A percentile compares a stretch with the other conserved stretches of the same genome.
These are phyloP conservation scores for Ophiostoma quercus DNA, from an alignment of 2,329 filamentous ascomycete genomes.

Conservation along the genomic window DNA sequence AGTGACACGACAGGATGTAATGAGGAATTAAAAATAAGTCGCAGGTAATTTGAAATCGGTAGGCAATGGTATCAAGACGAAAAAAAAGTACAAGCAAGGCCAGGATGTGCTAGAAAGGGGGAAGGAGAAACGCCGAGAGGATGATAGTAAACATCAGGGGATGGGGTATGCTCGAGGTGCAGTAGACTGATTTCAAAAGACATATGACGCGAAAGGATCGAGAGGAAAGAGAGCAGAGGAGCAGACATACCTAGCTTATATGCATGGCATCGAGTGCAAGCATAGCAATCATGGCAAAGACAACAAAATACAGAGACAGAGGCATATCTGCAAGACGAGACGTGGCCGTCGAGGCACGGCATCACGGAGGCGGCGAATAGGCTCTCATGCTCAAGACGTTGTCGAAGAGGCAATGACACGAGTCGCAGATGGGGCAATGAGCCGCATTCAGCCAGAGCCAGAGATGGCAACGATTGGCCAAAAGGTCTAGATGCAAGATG, in stretches of 20 bases:
- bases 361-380: slow-evolving; percentile 2
- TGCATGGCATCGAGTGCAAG: neutral
- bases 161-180: neutral
- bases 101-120: neutral
- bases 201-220: neutral
- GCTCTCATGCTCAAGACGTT: neutral
- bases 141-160: neutral
- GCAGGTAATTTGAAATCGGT: neutral
- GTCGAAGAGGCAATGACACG: neutral
- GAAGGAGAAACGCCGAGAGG: slow-evolving; percentile 4
- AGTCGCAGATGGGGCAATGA: neutral
- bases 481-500: slow-evolving; percentile 2
- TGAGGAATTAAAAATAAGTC: neutral
- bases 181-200: neutral
- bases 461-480: slow-evolving; percentile 10
- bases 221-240: neutral
- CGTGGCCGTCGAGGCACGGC: neutral
- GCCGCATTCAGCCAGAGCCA: neutral
- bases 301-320: neutral
- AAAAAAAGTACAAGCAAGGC: neutral
- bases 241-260: neutral
- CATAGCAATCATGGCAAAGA: neutral
- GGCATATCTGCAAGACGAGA: neutral
- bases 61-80: neutral
- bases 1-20: neutral